Conservation (phyloP, 2,329 filamentous ascomycete species). For the Fusarium nurragi region DNA sequence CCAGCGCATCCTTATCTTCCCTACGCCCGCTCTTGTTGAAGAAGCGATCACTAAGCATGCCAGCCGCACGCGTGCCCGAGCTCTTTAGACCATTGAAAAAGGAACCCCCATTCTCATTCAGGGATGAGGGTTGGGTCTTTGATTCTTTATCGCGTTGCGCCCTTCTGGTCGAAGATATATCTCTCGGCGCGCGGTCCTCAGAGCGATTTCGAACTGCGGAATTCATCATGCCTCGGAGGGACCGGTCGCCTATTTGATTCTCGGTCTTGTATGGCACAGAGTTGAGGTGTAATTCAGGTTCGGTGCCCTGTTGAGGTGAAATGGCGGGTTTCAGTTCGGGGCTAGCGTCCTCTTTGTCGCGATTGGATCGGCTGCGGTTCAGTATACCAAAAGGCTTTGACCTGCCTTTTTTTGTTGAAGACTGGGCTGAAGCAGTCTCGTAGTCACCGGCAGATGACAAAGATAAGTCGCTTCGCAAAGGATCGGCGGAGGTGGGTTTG, state of each 20-base stretch:
- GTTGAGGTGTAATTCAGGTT: constrained; percentile 45
- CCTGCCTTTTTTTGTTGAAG: constrained; percentile 59
- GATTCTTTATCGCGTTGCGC: constrained; percentile 59
- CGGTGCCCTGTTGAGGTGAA: constrained; percentile 38
- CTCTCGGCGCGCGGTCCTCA: constrained; percentile 69
- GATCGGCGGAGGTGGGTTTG: constrained; percentile 53
- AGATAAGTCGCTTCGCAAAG: constrained; percentile 63
- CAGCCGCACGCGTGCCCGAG: constrained; percentile 59
- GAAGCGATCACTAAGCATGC: constrained; percentile 82
- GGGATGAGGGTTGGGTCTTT: constrained; percentile 62
- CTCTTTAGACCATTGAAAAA: constrained; percentile 43
- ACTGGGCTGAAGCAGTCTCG: constrained; percentile 51
- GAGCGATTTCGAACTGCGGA: constrained; percentile 75
- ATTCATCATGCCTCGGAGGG: constrained; percentile 73
- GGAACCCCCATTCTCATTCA: constrained; percentile 65
- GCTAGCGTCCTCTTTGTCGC: constrained; percentile 59
- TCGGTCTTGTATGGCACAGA: constrained; percentile 65
- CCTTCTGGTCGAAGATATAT: constrained; percentile 55
- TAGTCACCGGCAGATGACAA: constrained; percentile 60
- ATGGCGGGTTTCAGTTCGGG: constrained; percentile 49
- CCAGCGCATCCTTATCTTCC: constrained; percentile 72
- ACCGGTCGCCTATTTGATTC: constrained; percentile 71
- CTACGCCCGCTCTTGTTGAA: constrained; percentile 81
- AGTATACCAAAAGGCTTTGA: constrained; percentile 65
- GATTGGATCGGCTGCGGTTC: constrained; percentile 61